A percentile compares a stretch with the other conserved stretches of the same genome.
phyloP scores from a whole-genome alignment of 192 early-diverging fungal species.

The Funneliformis mosseae region DNA sequence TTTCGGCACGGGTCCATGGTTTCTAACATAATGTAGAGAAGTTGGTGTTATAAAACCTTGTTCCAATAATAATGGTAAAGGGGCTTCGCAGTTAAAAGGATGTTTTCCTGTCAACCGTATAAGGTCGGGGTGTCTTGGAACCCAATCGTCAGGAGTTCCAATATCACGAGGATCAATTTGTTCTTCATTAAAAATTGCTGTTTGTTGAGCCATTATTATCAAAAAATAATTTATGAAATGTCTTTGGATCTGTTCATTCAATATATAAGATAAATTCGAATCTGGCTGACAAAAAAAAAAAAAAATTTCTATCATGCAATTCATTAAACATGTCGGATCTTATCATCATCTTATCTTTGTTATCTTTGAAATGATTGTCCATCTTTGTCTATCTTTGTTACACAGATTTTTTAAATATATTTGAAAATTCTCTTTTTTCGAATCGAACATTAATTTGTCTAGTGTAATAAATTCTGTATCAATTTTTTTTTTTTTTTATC shows the following conservation, averaged over 20 bases:
- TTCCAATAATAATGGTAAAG: slow-evolving; percentile 45
- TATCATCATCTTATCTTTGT: not conserved
- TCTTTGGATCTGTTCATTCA: not conserved
- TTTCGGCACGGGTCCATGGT: slow-evolving; percentile 69
- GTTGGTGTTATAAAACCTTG: slow-evolving; percentile 59
- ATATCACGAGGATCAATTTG: slow-evolving; percentile 40
- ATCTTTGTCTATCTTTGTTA: not conserved
- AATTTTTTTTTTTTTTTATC: not conserved
- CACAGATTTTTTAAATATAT: not conserved
- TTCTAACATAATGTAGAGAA: slow-evolving; percentile 67
- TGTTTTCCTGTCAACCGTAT: slow-evolving; percentile 60
- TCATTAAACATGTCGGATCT: not conserved
- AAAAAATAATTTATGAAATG: not conserved
- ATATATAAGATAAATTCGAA: not conserved
- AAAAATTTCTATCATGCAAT: not conserved
- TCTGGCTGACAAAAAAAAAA: too few relatives aligned
- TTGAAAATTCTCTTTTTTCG: too few relatives aligned
- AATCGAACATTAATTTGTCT: too few relatives aligned
- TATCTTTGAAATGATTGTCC: not conserved
- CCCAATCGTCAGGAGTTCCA: slow-evolving; percentile 53
- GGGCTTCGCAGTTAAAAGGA: slow-evolving; percentile 63
- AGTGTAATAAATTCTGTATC: too few relatives aligned
- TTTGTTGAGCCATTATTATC: not conserved
- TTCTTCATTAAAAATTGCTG: not conserved
- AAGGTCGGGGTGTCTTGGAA: slow-evolving; percentile 49